Base-by-base conservation (phyloP, 108 stramenopile genomes). In the Fragilaria radians region DNA sequence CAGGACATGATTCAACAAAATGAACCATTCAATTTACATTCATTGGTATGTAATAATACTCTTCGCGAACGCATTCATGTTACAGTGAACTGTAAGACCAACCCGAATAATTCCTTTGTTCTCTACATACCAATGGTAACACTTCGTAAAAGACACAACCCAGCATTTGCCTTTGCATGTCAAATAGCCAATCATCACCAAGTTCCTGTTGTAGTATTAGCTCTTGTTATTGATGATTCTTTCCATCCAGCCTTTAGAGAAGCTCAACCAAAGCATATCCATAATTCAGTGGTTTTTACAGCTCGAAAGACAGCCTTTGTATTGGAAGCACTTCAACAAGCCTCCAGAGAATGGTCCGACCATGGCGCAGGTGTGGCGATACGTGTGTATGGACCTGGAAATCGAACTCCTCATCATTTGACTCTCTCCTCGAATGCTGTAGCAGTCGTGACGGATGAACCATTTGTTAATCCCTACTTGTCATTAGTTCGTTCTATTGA, bases 81-180 rank as follows among this genome's bases (percentile, higher is more conserved):
- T 14, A 42, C 36, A 42, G 36, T 42, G 7, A 7, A 42, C 11
- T 42, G 7, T 14, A 7, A 7, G 36, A 14, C 36, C 36, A 42
- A 42, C 14, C 36, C 14, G 36, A 7, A 58, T 0, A 46, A 30
- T 5, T 42, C 50, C 9, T 81, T 76, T 54, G 76, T 83, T 32
- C 60, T 83, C 22, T 83, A 83, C 54, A 63, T 83, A 32, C 82
- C 82, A 28, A 83, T 79, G 4, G 82, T 83, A 23, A 50, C 50
- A 28, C 70, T 83, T 2, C 78, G 82, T 22, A 53, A 52, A 22
- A 56, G 71, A 28, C 82, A 83, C 66, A 83, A 83, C 46, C 82
- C 82, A 36, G 67, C 71, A n/a, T 80, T 83, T 65, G 73, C 82
- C 4, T n/a, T 83, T 19, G 82, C 82, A 27, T 77, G 76, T 62